Evolutionary conservation across 495 filamentous ascomycete species (phyloP).

Genomic region (Aspergillus heteromorphus): DNA sequence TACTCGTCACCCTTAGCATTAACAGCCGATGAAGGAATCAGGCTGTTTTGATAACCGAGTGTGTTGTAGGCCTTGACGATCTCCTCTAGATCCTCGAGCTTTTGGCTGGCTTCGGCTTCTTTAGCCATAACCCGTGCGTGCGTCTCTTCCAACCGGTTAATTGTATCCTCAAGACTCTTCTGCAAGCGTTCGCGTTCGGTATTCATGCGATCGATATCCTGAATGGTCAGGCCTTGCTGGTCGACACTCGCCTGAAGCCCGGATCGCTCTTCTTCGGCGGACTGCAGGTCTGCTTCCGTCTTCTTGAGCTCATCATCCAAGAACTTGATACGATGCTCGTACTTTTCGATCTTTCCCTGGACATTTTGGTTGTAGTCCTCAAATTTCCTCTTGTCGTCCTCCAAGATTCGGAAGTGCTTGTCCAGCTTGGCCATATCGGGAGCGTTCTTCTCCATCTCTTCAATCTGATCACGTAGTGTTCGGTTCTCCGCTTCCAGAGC

Average conservation of each 20-base stretch:
- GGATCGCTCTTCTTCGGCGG: conserved; percentile 74
- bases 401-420: conserved; percentile 77
- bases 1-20: conserved; percentile 82
- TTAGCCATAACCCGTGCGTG: conserved; percentile 77
- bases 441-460: conserved; percentile 77
- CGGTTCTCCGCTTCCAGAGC: conserved; percentile 79
- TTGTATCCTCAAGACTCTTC: conserved; percentile 71
- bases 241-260: conserved; percentile 80
- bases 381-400: conserved; percentile 88
- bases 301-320: conserved; percentile 76
- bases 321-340: conserved; percentile 67
- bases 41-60: conserved; percentile 83
- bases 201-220: conserved; percentile 98
- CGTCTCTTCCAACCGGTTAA: conserved; percentile 68
- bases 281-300: conserved; percentile 66
- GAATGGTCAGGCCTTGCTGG: conserved; percentile 85
- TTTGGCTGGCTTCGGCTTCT: conserved; percentile 72
- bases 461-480: conserved; percentile 71
- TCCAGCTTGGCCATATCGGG: conserved; percentile 79
- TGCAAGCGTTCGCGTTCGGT: conserved; percentile 87
- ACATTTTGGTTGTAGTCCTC: conserved; percentile 82
- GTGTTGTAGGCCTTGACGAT: conserved; percentile 86
- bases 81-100: conserved; percentile 84
- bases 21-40: conserved; percentile 75
- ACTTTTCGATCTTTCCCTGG: conserved; percentile 74